Conservation (phyloP, 495 filamentous ascomycete species). For the Xanthoparmelia taractica region DNA sequence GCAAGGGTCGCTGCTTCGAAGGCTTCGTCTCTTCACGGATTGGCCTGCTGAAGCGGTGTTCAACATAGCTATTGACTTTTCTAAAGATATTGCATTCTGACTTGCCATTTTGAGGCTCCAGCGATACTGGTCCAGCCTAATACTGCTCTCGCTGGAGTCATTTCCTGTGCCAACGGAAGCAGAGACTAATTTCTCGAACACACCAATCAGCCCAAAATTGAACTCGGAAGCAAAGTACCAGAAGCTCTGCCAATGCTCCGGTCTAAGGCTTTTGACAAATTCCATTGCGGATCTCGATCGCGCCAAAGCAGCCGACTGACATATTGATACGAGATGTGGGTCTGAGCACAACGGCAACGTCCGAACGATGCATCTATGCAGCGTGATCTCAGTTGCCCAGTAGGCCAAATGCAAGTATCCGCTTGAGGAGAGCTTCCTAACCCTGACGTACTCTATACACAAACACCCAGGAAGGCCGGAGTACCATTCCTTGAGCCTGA, state of each 20-base stretch:
- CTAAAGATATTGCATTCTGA: background rate
- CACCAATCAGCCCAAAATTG: conserved; percentile 75
- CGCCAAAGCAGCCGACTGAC: conserved; percentile 72
- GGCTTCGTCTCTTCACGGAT: background rate
- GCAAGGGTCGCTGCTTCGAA: background rate
- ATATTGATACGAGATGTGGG: conserved; percentile 67
- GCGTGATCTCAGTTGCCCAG: conserved; percentile 76
- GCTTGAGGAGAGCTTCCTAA: conserved; percentile 47
- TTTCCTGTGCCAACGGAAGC: background rate
- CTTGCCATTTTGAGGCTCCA: conserved; percentile 2
- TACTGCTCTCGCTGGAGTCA: background rate
- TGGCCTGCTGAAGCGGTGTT: background rate
- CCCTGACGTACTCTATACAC: conserved; percentile 51
- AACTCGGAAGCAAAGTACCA: conserved; percentile 79
- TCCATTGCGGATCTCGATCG: conserved; percentile 71
- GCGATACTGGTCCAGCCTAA: background rate
- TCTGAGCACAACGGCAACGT: conserved; percentile 50
- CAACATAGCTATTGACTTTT: conserved; percentile 1
- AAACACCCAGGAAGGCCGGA: conserved; percentile 54
- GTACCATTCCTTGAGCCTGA: conserved; percentile 79
- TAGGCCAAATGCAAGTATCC: conserved; percentile 79
- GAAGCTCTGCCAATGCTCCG: conserved; percentile 63
- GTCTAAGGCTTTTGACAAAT: conserved; percentile 66
- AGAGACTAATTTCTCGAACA: conserved; percentile 51
- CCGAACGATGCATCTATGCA: conserved; percentile 74